Evolutionary conservation across 306 rosid genomes (phyloP).

Genomic region (Vigna reflexopilosa): DNA sequence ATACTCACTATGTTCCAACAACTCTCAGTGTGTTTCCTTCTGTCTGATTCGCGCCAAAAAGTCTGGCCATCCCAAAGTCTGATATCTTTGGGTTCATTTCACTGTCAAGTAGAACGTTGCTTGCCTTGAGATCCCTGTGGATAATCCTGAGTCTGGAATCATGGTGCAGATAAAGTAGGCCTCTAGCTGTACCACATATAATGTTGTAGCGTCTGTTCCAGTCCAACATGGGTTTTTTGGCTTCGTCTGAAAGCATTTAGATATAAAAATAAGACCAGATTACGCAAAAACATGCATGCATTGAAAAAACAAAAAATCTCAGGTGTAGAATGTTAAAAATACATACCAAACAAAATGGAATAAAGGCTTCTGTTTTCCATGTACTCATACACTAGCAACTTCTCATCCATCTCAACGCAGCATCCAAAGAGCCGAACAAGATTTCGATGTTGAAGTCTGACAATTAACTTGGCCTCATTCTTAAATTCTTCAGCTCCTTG

Average conservation of each 20-base stretch:
- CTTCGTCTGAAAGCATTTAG: conserved; percentile 49
- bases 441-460: conserved; percentile 76
- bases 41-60: conserved; percentile 61
- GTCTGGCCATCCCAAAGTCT: conserved; percentile 86
- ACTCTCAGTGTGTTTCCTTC: conserved; percentile 71
- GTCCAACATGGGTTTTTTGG: conserved; percentile 42
- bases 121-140: conserved; percentile 83
- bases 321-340: neutral
- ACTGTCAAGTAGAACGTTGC: conserved; percentile 71
- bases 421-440: conserved; percentile 75
- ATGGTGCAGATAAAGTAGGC: conserved; percentile 81
- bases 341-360: conserved; percentile 67
- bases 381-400: conserved; percentile 75
- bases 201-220: conserved; percentile 70
- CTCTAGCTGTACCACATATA: conserved; percentile 75
- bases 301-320: neutral
- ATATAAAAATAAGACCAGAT: neutral
- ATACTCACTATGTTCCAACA: conserved; percentile 87
- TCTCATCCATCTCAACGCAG: conserved; percentile 65
- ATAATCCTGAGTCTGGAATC: conserved; percentile 79
- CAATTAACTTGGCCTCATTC: conserved; percentile 72
- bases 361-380: conserved; percentile 80
- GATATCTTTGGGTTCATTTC: conserved; percentile 78
- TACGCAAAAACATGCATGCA: neutral
- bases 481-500: conserved; percentile 81